These are phyloP conservation scores for Tilletia horrida DNA, from an alignment of 1,284 basidiomycete species.

Conservation along the genomic window DNA sequence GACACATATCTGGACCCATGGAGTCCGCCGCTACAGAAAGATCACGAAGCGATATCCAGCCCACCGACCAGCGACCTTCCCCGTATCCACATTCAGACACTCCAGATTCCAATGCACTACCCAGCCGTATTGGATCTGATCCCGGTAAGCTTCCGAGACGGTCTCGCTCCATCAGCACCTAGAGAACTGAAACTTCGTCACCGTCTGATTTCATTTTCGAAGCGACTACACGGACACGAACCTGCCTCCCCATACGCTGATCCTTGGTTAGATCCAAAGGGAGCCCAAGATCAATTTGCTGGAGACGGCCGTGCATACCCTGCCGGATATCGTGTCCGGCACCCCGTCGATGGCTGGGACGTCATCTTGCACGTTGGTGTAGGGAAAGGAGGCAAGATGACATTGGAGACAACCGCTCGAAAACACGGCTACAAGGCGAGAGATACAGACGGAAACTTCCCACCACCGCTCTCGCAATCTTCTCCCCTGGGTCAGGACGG, in stretches of 20 bases:
- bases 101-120: conserved; percentile 16
- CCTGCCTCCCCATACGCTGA: conserved; percentile 5
- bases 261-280: conserved; percentile 14
- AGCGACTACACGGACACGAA: neutral
- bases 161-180: neutral
- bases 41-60: neutral
- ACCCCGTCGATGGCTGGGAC: conserved; percentile 13
- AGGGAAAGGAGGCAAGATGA: conserved; percentile 1
- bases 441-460: conserved; percentile 8
- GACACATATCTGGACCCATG: conserved; percentile 17
- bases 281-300: conserved; percentile 11
- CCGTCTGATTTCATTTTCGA: neutral
- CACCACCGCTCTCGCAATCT: neutral
- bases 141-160: neutral
- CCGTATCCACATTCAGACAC: conserved; percentile 10
- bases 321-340: conserved; percentile 4
- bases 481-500: neutral
- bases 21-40: neutral
- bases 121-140: conserved; percentile 7
- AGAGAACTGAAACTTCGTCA: neutral
- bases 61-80: neutral
- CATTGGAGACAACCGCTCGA: conserved; percentile 6
- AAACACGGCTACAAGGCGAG: conserved; percentile 8
- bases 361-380: conserved; percentile 18
- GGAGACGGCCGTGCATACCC: conserved; percentile 16